A percentile compares a stretch with the other conserved stretches of the same genome.
Evolutionary conservation across 305 asterid species (phyloP).

Genomic region (Plantago coronopus): DNA sequence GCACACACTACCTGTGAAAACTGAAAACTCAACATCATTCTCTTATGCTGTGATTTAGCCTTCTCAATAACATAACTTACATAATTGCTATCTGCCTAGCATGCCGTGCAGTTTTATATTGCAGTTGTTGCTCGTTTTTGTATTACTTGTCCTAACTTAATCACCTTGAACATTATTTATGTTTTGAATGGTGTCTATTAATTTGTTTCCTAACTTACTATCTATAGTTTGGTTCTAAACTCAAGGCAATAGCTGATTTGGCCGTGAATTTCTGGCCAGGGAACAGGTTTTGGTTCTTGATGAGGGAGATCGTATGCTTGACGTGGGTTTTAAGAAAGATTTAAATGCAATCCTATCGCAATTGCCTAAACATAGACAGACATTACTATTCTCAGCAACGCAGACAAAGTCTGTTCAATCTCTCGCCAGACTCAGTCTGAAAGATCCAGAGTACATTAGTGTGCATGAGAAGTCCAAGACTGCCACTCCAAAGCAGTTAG

Average conservation of each 20-base stretch:
- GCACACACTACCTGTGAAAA: neutral
- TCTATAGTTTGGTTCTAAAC: neutral
- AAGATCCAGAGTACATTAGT: conserved; percentile 91
- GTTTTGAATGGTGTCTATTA: neutral
- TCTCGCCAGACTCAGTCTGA: conserved; percentile 94
- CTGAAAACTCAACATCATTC: neutral
- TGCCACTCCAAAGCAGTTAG: conserved; percentile 81
- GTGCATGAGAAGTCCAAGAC: conserved; percentile 85
- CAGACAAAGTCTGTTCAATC: conserved; percentile 93
- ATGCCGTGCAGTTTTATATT: neutral
- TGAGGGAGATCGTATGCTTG: conserved; percentile 99
- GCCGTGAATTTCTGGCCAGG: conserved; percentile 37
- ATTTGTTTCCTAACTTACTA: neutral
- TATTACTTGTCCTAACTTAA: neutral
- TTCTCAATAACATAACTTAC: neutral
- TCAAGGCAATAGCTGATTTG: conserved; percentile 21
- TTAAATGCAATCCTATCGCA: conserved; percentile 90
- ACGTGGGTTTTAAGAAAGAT: conserved; percentile 70
- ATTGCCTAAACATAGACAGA: conserved; percentile 80
- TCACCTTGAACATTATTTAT: neutral
- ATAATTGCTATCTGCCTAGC: neutral
- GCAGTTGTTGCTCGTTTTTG: neutral
- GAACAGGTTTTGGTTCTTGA: conserved; percentile 92
- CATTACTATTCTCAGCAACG: conserved; percentile 92
- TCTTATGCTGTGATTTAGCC: neutral